Evolutionary conservation across 495 filamentous ascomycete genomes (phyloP), one percentile per base, ranked within the genome.

Genomic region (Neurospora sp.): DNA sequence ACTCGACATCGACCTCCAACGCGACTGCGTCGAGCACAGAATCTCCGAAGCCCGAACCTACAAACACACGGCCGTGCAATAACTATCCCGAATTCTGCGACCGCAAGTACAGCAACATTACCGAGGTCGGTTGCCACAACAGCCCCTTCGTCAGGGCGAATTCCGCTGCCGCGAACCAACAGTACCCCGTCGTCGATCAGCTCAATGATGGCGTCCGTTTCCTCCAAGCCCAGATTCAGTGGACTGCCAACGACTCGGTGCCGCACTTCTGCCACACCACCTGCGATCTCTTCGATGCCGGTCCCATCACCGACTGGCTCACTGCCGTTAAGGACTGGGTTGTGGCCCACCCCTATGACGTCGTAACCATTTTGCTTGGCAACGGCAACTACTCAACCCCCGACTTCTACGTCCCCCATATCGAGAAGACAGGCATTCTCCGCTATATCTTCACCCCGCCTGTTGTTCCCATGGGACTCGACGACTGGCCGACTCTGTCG

Each of bases 141-240:
- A 94, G 91, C 40, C 92, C 94, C 22, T 98, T 98, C 78, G 87
- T 89, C 31, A 83, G 85, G 61, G 76, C 85, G 77, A 88, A 91
- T 77, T 91, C 92, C 79, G 87, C 89, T 3, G 93, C 91, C 1
- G 86, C 91, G 71, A 98, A 97, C 79, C 95, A 98, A 80, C 82
- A 84, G 6, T 82, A 91, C 42, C 80, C 82, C 68, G 93, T 97
- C 61, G 84, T 85, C 6, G 79, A 86, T 68, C 95, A 98, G 82
- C 83, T 98, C 39, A 87, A 97, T 77, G 93, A 96, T 75, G 95
- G 95, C 18, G 85, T 97, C 74, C 91, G 95, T 69, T 95, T 97
- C 87, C 88, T 98, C 18, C 93, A 97, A 85, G 94, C 89, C 37
- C 93, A 98, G 82, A 90, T 86, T 45, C 85, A 85, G 70, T 86